Conservation (phyloP, 768 basidiomycete genomes). For the Imleria badia region DNA sequence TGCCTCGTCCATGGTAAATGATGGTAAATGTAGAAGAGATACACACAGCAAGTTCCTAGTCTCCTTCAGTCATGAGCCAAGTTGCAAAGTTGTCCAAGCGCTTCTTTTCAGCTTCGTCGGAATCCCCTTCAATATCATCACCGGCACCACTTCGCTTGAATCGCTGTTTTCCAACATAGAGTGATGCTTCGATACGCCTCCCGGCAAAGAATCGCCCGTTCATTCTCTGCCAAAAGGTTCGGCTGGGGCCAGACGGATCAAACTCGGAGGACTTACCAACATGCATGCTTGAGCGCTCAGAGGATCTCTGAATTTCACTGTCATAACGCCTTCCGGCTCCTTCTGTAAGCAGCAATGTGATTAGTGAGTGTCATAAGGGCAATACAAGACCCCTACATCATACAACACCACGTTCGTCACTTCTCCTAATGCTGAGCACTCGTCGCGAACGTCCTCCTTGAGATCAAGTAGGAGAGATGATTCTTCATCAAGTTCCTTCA, state of each 20-base stretch:
- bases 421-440: slow-evolving; percentile 85
- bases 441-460: slow-evolving; percentile 95
- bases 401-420: slow-evolving; percentile 96
- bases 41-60: slow-evolving; percentile 35
- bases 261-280: slow-evolving; percentile 50
- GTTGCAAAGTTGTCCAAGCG: slow-evolving; percentile 85
- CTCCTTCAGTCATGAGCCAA: slow-evolving; percentile 84
- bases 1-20: background rate
- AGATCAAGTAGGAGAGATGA: slow-evolving; percentile 83
- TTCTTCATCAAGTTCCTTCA: slow-evolving; percentile 84
- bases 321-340: slow-evolving; percentile 93
- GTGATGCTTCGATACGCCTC: slow-evolving; percentile 73
- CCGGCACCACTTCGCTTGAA: slow-evolving; percentile 74
- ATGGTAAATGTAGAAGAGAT: background rate
- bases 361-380: slow-evolving; percentile 1
- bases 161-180: slow-evolving; percentile 79
- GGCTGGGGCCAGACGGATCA: background rate
- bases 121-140: slow-evolving; percentile 62
- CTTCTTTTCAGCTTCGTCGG: slow-evolving; percentile 75
- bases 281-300: slow-evolving; percentile 94
- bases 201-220: slow-evolving; percentile 90
- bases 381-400: slow-evolving; percentile 61
- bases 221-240: slow-evolving; percentile 71
- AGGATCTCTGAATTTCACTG: slow-evolving; percentile 91
- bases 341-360: slow-evolving; percentile 47